phyloP scores from a whole-genome alignment of 805 yeast genomes.

The Yamadazyma nakazawae region DNA sequence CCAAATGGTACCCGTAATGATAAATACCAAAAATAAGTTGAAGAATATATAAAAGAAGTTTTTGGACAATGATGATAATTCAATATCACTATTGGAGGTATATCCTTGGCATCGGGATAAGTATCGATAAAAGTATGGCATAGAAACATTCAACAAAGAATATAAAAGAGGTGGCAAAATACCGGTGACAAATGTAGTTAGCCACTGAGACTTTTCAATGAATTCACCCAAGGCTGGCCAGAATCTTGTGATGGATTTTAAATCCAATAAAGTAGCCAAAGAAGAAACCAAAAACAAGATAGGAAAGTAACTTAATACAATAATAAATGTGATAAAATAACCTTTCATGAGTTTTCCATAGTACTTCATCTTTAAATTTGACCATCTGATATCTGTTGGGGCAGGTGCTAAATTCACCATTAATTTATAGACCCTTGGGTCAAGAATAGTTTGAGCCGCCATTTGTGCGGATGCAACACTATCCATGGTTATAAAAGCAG shows the following conservation, averaged over 20 bases:
- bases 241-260: constrained; percentile 51
- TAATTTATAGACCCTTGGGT: constrained; percentile 43
- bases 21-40: constrained; percentile 58
- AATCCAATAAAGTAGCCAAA: constrained; percentile 53
- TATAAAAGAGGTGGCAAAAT: constrained; percentile 59
- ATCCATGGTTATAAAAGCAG: constrained; percentile 49
- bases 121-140: constrained; percentile 55
- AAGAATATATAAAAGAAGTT: constrained; percentile 60
- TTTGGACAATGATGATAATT: constrained; percentile 53
- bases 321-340: constrained; percentile 40
- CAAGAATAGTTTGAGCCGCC: constrained; percentile 47
- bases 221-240: constrained; percentile 60
- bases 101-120: constrained; percentile 52
- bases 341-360: constrained; percentile 35
- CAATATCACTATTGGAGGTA: constrained; percentile 56
- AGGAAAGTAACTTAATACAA: constrained; percentile 48
- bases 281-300: constrained; percentile 55
- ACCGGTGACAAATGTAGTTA: constrained; percentile 57
- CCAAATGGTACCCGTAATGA: constrained; percentile 59
- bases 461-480: constrained; percentile 48
- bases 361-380: constrained; percentile 43
- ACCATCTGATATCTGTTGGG: constrained; percentile 45
- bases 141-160: constrained; percentile 47
- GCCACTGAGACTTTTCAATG: constrained; percentile 47
- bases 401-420: constrained; percentile 46